Evolutionary conservation across 768 basidiomycete genomes (phyloP), one percentile per base, ranked within the genome.

Genomic region (Boletellus ananas): DNA sequence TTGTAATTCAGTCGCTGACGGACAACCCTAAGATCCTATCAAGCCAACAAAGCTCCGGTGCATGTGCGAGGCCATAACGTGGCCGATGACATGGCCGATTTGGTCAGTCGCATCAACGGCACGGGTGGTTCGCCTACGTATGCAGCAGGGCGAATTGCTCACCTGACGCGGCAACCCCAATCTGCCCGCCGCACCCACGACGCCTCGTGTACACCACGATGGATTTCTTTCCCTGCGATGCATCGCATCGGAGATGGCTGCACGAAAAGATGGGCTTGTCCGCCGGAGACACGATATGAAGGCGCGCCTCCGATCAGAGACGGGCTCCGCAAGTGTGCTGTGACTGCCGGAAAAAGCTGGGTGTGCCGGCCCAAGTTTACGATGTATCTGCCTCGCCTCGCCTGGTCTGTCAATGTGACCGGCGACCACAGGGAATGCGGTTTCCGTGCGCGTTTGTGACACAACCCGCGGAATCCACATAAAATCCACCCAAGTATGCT

Each of bases 371-470:
- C 45, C 17, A 46, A 58, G 48, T 49, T 45, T 55, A 41, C 55
- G 54, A 64, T 50, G 43, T 58, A 59, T 59, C 58, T 62, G 65
- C 70, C 70, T 73, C 68, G 56, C 72, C 63, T 65, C 59, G 52
- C 58, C 66, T 57, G 63, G 61, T 57, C 60, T 60, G 64, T 55
- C 55, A 66, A 60, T 60, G 64, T 63, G 52, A 64, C 56, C 57
- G 65, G 65, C 46, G 64, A 65, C 58, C 58, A 57, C 37, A 58
- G 64, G 63, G 48, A 72, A 71, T 63, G 73, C 59, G 70, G 66
- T 63, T 67, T 64, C 60, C 73, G 65, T 72, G 71, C 65, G 63
- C 63, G 51, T 61, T 62, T 60, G 65, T 65, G 61, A 62, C 65
- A 62, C 64, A 60, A 62, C 54, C 23, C 61, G 49, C 47, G 40